Base-by-base conservation (phyloP, 257 asterid genomes). In the Gentiana macrophylla region DNA sequence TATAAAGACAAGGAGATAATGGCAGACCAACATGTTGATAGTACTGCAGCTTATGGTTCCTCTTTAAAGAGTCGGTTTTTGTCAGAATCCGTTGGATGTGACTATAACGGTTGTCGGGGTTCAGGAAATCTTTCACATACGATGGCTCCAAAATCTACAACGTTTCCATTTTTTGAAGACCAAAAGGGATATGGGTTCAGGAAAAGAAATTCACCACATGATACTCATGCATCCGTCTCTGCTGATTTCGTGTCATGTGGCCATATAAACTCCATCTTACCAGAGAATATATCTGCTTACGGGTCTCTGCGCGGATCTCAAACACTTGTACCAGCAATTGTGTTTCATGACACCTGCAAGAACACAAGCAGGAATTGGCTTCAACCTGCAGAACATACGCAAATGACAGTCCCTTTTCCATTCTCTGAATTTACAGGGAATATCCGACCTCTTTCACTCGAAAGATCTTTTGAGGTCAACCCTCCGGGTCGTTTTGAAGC, bases 1-100 rank as follows among this genome's bases (percentile, higher is more conserved):
- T 82, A 87, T 86, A 78, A 62, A 55, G 80, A 76, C 69, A 72
- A 82, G 65, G 70, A 77, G 62, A 63, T 63, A 49, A 50, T 55
- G 38, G 61, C 64, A 3, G 80, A 70, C 56, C 69, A 66, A 56
- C 62, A 35, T 49, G 69, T 58, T 32, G 62, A 67, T 57, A 56
- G 12, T 56, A 47, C 9, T 5, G 6, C 65, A 53, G 9, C 41
- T 48, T 53, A 41, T 60, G 38, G 59, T 50, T 43, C 67, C 10
- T 49, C 66, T 49, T 34, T 49, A 36, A 67, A 58, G 43, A 62
- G 66, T 57, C 80, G 41, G 52, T 66, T 56, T 37, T 70, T 59
- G 53, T 72, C 79, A 46, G 62, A 59, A 33, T 59, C 45, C 32
- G 34, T 55, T 15, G 56, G 63, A 60, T 65, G 70, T 74, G 61